These are phyloP conservation scores for Prunus armeniaca DNA, from an alignment of 306 rosid species.

Conservation along the genomic window DNA sequence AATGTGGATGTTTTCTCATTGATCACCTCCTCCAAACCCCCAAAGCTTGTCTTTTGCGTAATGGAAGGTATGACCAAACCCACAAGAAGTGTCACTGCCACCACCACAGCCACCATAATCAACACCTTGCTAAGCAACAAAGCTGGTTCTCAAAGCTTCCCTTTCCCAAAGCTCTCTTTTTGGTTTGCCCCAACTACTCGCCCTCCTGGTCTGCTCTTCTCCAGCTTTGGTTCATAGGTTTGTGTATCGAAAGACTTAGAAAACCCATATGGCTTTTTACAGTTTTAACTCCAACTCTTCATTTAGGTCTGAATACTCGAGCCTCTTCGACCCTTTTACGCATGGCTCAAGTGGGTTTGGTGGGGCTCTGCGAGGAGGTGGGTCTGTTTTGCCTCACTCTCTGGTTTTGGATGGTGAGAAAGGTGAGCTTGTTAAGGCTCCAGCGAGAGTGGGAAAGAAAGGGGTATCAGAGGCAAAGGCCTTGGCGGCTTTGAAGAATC, in stretches of 20 bases:
- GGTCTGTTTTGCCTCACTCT: conserved; percentile 34
- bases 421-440: conserved; percentile 60
- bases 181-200: conserved; percentile 72
- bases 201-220: conserved; percentile 61
- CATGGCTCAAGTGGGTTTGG: conserved; percentile 23
- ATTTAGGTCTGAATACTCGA: conserved; percentile 22
- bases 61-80: conserved; percentile 56
- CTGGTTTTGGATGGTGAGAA: conserved; percentile 53
- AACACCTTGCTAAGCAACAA: conserved; percentile 29
- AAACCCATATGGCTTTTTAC: conserved; percentile 34
- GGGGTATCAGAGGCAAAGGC: conserved; percentile 60
- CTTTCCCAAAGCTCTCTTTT: conserved; percentile 54
- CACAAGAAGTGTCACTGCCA: conserved; percentile 10
- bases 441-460: conserved; percentile 46
- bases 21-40: conserved; percentile 20
- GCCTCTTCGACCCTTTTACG: conserved; percentile 31
- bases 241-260: not conserved
- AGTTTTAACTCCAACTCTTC: conserved; percentile 33
- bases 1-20: conserved; percentile 53
- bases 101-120: conserved; percentile 22
- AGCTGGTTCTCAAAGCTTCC: conserved; percentile 33
- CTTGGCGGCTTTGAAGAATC: conserved; percentile 70
- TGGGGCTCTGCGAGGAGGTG: conserved; percentile 22
- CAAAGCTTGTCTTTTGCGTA: conserved; percentile 24
- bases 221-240: conserved; percentile 30